Evolutionary conservation across 176 grass and related monocot genomes (phyloP), one percentile per base, ranked within the genome.

Genomic region (Bolboschoenus planiculmis): DNA sequence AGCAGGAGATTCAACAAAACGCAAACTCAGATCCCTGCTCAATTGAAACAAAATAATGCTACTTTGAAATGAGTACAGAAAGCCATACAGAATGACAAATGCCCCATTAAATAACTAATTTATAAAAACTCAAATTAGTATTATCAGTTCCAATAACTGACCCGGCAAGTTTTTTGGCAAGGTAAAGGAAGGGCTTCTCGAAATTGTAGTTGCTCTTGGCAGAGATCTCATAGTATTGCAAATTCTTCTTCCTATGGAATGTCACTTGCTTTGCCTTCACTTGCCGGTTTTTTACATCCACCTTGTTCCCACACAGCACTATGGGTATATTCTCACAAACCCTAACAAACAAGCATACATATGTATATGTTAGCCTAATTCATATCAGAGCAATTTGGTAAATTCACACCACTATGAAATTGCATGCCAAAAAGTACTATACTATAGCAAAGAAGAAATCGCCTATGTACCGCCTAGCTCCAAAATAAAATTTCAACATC

Each of bases 161-260:
- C 94, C 94, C 94, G 0, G 94, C 87, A 23, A 97, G 74, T 39
- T 97, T 97, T 83, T 81, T 97, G 4, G 94, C 91, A 83, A 97
- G 89, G 55, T 93, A 93, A 33, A 97, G 91, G 87, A 93, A 97
- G 65, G 94, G 94, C 74, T 97, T 97, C 73, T 97, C 94, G 46
- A 97, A 97, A 53, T 97, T 97, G 89, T 97, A 97, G 23, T 97
- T 93, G 72, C 94, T 97, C 91, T 97, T 97, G 5, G 94, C 94
- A 57, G 94, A 97, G 46, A 97, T 97, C 55, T 97, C 94, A 15
- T 97, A 97, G 83, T 97, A 97, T 77, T 97, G 94, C 50, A 97
- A 90, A 53, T 97, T 97, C 80, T 97, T 97, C 85, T 97, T 97
- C 87, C 94, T 90, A 63, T 93, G 94, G 78, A 97, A 93, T 2